A percentile compares a stretch with the other conserved stretches of the same genome.
phyloP scores from a whole-genome alignment of 352 stramenopile genomes.

The Phytopythium delawarense region DNA sequence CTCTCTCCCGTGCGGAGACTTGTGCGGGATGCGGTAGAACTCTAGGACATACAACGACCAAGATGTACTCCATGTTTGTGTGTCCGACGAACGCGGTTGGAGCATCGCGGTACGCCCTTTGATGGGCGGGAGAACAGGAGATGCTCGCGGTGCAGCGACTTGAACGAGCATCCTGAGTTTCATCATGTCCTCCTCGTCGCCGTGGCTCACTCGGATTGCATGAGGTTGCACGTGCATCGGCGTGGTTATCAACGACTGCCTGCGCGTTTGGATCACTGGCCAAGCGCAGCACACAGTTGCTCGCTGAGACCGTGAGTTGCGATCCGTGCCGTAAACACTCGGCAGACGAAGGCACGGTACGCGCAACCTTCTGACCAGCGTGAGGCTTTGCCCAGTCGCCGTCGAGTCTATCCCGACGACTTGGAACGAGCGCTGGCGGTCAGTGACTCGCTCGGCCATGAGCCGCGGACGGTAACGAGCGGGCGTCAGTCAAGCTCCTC shows the following conservation, averaged over 20 bases:
- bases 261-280: too few species aligned
- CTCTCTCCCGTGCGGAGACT: neutral
- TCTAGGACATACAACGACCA: neutral
- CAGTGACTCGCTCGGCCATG: neutral
- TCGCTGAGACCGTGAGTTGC: too few species aligned
- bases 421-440: neutral
- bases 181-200: too few species aligned
- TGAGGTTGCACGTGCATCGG: too few species aligned
- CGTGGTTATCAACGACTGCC: too few species aligned
- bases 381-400: neutral
- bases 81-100: neutral
- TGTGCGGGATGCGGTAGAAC: neutral
- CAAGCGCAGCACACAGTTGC: too few species aligned
- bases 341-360: neutral
- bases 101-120: neutral
- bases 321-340: too few species aligned
- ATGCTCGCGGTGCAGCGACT: neutral
- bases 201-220: too few species aligned
- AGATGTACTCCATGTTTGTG: neutral
- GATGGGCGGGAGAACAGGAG: neutral
- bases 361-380: neutral
- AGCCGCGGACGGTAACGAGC: neutral
- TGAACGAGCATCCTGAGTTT: neutral
- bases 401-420: neutral
- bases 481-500: neutral